Evolutionary conservation across 345 rosid genomes (phyloP).

Genomic region (Punica granatum): DNA sequence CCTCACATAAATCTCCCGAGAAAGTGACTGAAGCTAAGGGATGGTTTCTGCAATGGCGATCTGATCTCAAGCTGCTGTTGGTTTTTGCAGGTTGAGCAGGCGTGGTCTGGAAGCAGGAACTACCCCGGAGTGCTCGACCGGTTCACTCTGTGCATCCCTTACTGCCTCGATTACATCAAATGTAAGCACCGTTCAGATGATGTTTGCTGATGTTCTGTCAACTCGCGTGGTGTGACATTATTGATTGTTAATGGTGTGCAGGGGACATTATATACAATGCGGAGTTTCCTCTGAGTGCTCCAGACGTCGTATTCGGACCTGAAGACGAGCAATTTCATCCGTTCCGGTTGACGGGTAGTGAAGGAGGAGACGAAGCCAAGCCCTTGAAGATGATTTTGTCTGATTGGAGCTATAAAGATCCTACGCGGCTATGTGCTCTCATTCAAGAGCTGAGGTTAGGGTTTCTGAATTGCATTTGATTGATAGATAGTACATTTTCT

Average conservation of each 20-base stretch:
- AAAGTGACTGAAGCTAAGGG: neutral
- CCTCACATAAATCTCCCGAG: neutral
- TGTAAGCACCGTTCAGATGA: slow-evolving; percentile 37
- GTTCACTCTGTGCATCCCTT: slow-evolving; percentile 81
- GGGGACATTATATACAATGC: slow-evolving; percentile 91
- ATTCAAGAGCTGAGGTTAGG: slow-evolving; percentile 67
- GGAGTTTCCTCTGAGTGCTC: slow-evolving; percentile 62
- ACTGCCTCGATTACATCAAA: slow-evolving; percentile 70
- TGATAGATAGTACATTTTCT: slow-evolving; percentile 6
- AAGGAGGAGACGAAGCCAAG: slow-evolving; percentile 26
- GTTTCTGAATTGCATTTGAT: neutral
- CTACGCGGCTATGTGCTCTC: slow-evolving; percentile 47
- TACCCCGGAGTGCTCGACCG: slow-evolving; percentile 59
- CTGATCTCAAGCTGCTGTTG: neutral
- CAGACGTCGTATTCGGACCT: slow-evolving; percentile 75
- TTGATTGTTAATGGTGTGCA: slow-evolving; percentile 18
- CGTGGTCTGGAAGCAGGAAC: slow-evolving; percentile 68
- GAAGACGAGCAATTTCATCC: slow-evolving; percentile 80
- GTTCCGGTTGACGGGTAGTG: slow-evolving; percentile 18
- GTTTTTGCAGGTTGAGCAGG: slow-evolving; percentile 65
- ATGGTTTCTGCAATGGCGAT: neutral
- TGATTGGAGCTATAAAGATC: slow-evolving; percentile 71
- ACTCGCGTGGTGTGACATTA: neutral
- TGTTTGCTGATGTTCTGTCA: neutral
- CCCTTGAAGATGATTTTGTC: slow-evolving; percentile 30